Evolutionary conservation across 495 filamentous ascomycete species (phyloP).

Genomic region (Xylaria intraflava): DNA sequence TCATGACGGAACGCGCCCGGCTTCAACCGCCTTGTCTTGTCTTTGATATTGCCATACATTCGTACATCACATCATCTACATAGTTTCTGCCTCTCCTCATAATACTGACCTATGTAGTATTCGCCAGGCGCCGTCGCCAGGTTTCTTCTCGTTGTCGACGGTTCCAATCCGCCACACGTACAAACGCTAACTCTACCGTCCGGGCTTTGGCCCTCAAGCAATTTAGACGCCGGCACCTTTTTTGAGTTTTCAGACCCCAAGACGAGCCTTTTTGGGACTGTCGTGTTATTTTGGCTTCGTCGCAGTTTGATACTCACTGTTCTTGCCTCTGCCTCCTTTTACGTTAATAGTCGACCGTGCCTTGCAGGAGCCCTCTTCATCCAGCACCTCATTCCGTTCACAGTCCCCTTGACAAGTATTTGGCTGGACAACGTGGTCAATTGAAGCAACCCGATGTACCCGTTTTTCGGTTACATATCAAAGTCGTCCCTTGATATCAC

Average conservation of each 20-base stretch:
- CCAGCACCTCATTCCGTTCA: neutral
- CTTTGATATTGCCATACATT: neutral
- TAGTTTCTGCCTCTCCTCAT: neutral
- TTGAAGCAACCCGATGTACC: neutral
- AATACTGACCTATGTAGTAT: constrained; percentile 7
- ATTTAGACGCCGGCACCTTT: neutral
- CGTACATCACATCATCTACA: neutral
- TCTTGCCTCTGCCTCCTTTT: neutral
- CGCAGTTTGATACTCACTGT: neutral
- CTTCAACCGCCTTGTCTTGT: neutral
- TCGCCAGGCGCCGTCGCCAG: neutral
- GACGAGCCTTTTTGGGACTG: neutral
- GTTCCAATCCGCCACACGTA: neutral
- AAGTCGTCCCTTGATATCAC: neutral
- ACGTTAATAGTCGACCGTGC: neutral
- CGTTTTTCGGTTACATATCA: neutral
- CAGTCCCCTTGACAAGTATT: neutral
- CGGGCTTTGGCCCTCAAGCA: neutral
- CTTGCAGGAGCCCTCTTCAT: neutral
- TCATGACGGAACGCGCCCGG: neutral
- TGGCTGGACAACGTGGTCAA: neutral
- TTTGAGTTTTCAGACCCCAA: neutral
- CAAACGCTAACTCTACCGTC: neutral
- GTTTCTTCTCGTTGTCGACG: neutral
- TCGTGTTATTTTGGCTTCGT: neutral